Base-by-base conservation (phyloP, 805 yeast species). In the Sugiyamaella qingdaonensis region DNA sequence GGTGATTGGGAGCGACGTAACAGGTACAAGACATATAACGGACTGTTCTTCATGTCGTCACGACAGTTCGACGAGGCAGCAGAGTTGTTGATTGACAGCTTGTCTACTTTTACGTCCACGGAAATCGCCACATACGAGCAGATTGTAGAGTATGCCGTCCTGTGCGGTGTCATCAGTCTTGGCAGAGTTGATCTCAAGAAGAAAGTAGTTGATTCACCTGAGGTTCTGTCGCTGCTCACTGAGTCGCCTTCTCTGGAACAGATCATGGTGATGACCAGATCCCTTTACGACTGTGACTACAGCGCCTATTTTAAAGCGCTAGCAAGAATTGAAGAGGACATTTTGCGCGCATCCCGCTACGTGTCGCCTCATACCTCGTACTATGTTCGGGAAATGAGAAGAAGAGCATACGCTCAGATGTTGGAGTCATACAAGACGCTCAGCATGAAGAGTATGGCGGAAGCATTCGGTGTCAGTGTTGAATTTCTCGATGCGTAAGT, bases 1-100 rank as follows among this genome's bases (percentile, higher is more conserved):
- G 99, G 99, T 57, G 99, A 94, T 69, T 94, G 99, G 99, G 99
- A 94, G 73, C 87, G 99, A 71, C 84, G 96, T 65, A 94, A 94
- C 73, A 76, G 97, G 61, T 89, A 81, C 76, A 94, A 94, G 74
- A 88, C 97, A 4, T 94, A 94, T 71, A 72, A 80, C 54, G 99
- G 99, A 19, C 77, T 94, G 47, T 88, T 88, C 67, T 73, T 80
- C 35, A 73, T 94, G 79, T 85, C 96, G 7, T 84, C 91, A 29
- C 82, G 99, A 65, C 83, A 88, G 62, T 94, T 94, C 64, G 75
- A 74, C 39, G 95, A 88, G 61, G 96, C 98, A 1, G 82, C 97
- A 1, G 81, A 81, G 50, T 74, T 92, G 57, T 78, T 94, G 62
- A 88, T 88, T 58, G 99, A 91, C 68, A 86, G 95, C 9, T 78